Evolutionary conservation across 805 yeast genomes (phyloP).

Genomic region (Saccharomyces kudriavzevii): DNA sequence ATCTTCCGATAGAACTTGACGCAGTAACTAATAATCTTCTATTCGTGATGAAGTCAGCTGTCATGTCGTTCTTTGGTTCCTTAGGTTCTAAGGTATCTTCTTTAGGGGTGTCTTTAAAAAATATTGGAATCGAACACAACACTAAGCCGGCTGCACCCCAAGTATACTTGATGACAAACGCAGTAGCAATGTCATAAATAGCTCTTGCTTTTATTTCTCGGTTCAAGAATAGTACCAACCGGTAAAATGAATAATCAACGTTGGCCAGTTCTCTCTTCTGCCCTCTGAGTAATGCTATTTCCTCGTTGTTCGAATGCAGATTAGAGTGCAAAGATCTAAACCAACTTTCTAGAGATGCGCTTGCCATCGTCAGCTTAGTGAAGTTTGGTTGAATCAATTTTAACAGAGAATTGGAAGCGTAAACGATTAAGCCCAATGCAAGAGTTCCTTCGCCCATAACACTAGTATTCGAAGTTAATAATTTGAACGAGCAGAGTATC

Average conservation of each 20-base stretch:
- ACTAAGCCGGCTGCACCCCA: conserved; percentile 95
- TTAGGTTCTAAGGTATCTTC: conserved; percentile 5
- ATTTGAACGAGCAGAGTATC: conserved; percentile 69
- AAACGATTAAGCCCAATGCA: conserved; percentile 71
- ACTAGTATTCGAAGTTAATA: conserved; percentile 41
- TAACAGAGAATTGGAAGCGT: conserved; percentile 65
- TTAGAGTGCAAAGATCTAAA: conserved; percentile 78
- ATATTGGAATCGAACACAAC: conserved; percentile 83
- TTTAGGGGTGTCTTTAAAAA: conserved; percentile 39
- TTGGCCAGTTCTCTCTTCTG: conserved; percentile 69
- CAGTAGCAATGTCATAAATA: conserved; percentile 75
- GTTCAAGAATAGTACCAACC: conserved; percentile 67
- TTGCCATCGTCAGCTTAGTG: conserved; percentile 66
- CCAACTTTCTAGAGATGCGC: conserved; percentile 76
- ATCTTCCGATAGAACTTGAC: conserved; percentile 79
- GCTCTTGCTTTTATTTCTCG: conserved; percentile 70
- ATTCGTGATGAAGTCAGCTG: conserved; percentile 85
- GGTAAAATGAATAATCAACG: conserved; percentile 73
- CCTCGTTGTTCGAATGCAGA: conserved; percentile 71
- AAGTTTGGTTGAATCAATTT: conserved; percentile 83
- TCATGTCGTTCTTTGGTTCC: conserved; percentile 31
- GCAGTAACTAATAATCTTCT: conserved; percentile 76
- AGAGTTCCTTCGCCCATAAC: conserved; percentile 65
- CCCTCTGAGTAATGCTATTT: conserved; percentile 78
- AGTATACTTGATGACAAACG: conserved; percentile 80